Conservation (phyloP, 352 stramenopile genomes). For the Lagenidium giganteum region DNA sequence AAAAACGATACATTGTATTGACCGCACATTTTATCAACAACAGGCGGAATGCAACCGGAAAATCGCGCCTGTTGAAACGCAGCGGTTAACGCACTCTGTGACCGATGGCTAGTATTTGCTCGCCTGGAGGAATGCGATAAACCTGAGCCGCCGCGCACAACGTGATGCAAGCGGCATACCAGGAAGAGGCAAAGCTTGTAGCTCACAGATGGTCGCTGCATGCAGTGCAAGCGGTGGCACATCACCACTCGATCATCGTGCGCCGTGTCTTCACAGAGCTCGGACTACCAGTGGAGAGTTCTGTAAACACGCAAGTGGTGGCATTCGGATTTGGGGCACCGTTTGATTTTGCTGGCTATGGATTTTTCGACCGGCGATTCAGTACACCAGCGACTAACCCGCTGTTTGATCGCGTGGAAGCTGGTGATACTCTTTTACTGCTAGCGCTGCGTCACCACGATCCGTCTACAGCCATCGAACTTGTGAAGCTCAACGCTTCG, state of each 20-base stretch:
- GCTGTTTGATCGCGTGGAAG: conserved; percentile 29
- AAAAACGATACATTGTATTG: too few species aligned
- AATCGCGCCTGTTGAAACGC: too few species aligned
- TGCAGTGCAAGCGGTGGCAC: conserved; percentile 33
- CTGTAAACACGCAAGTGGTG: conserved; percentile 30
- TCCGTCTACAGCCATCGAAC: conserved; percentile 17
- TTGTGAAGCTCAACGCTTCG: conserved; percentile 29
- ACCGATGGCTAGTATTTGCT: too few species aligned
- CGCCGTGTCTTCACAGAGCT: conserved; percentile 28
- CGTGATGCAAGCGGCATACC: too few species aligned
- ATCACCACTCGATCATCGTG: conserved; percentile 25
- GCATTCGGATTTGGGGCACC: conserved; percentile 40
- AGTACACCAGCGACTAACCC: too few species aligned
- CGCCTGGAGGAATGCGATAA: too few species aligned
- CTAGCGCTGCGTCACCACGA: conserved; percentile 43
- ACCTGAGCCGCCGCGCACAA: too few species aligned
- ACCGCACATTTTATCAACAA: too few species aligned
- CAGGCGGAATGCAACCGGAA: too few species aligned
- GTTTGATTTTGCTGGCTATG: conserved; percentile 44
- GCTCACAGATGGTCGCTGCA: conserved; percentile 58
- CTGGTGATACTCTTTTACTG: conserved; percentile 49
- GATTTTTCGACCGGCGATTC: too few species aligned
- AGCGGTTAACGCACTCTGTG: too few species aligned
- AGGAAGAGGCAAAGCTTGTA: conserved; percentile 23
- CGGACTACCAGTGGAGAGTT: conserved; percentile 14